Percentiles rank a stretch among this genome's conserved stretches.
Evolutionary conservation across 768 basidiomycete species (phyloP).

Genomic region (Hygrocybe punicea): DNA sequence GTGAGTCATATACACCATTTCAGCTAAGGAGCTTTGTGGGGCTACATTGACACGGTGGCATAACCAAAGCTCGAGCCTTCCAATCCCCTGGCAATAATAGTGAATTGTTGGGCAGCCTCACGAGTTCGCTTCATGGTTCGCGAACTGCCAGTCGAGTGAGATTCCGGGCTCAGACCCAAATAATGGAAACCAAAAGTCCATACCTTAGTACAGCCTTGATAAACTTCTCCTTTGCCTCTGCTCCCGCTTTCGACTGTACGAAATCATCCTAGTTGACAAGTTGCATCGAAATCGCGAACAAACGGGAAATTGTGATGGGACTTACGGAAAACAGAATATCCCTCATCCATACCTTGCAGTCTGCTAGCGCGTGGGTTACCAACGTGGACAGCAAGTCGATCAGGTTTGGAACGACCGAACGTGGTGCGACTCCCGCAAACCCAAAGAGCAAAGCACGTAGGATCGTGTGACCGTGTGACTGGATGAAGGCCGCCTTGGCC

Average conservation of each 20-base stretch:
- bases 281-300: conserved; percentile 4
- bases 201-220: conserved; percentile 68
- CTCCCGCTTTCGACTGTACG: conserved; percentile 64
- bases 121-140: conserved; percentile 69
- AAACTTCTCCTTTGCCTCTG: conserved; percentile 76
- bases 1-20: too few species aligned
- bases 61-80: conserved; percentile 87
- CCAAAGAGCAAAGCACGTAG: conserved; percentile 73
- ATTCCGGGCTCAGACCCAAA: neutral
- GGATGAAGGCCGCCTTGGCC: conserved; percentile 41
- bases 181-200: conserved; percentile 14
- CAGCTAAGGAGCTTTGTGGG: too few species aligned
- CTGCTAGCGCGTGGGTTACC: conserved; percentile 46
- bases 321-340: conserved; percentile 65
- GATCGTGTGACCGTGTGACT: conserved; percentile 59
- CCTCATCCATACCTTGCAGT: conserved; percentile 59
- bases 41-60: conserved; percentile 61
- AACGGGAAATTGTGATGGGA: conserved; percentile 2
- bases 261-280: conserved; percentile 58
- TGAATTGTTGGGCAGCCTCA: conserved; percentile 86
- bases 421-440: conserved; percentile 80
- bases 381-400: conserved; percentile 76
- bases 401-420: conserved; percentile 78
- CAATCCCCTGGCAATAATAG: conserved; percentile 76
- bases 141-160: conserved; percentile 43